Base-by-base conservation (phyloP, 305 asterid genomes). In the Stenogyne calaminthoides region DNA sequence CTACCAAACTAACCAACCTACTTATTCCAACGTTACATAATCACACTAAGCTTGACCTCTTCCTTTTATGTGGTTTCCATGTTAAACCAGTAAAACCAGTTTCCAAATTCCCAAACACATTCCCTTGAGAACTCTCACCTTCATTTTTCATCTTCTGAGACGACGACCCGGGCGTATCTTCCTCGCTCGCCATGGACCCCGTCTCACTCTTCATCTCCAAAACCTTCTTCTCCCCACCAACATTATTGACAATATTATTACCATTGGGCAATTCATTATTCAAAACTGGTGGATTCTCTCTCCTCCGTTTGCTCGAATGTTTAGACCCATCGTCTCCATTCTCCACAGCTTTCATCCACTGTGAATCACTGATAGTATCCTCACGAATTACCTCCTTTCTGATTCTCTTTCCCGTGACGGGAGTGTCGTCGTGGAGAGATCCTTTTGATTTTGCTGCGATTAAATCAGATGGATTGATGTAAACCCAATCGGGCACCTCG, bases 401-500 rank as follows among this genome's bases (percentile, higher is more conserved):
- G n/a, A 88, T 88, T 27, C 99, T 82, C 74, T 93, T 95, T 47
- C 99, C 99, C 25, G 89, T 87, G 37, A 93, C 77, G 5, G 89
- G 89, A 8, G 83, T 78, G 64, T 87, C 88, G 3, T 75, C 87
- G 51, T 76, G 67, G 15, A 82, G 71, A 55, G 85, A 84, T 32
- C 94, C 95, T 80, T 88, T 88, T 2, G 83, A 83, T 69, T 83
- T 86, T n/a, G 71, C 76, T 2, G 84, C 85, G 9, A 81, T 85
- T 16, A 85, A 58, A 1, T 92, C 97, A 6, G 95, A 84, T 34
- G 79, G 73, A 3, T 85, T 64, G 34, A 55, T 55, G 37, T 88
- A 91, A 6, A 85, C 99, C 99, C 99, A 95, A 54, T 91, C 98
- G 14, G 99, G 99, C 32, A 95, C 93, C 87, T 95, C 98, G 16